Conservation (phyloP, 306 rosid species). For the Cyamopsis tetragonoloba region DNA sequence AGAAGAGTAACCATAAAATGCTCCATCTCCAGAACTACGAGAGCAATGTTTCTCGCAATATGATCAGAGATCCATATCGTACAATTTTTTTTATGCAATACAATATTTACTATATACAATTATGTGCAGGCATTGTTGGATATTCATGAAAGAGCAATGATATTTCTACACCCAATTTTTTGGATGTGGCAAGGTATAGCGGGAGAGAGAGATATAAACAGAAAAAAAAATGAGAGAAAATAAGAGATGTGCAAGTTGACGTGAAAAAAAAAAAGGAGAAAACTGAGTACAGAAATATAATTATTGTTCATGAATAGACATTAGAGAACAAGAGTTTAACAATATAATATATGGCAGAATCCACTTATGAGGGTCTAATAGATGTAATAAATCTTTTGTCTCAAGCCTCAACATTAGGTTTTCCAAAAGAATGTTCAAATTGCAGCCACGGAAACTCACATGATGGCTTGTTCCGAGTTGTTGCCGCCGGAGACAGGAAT, state of each 20-base stretch:
- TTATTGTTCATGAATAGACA: too few species aligned
- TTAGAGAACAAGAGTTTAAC: not conserved
- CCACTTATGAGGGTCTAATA: slow-evolving; percentile 1
- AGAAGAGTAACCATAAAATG: too few species aligned
- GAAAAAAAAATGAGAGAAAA: too few species aligned
- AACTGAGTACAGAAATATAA: too few species aligned
- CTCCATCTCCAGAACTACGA: too few species aligned
- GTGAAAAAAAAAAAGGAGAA: too few species aligned
- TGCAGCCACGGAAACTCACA: slow-evolving; percentile 28
- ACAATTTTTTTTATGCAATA: slow-evolving; percentile 12
- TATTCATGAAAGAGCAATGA: not conserved
- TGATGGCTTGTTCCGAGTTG: slow-evolving; percentile 17
- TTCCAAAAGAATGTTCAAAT: slow-evolving; percentile 23
- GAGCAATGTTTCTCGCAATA: too few species aligned
- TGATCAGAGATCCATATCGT: too few species aligned
- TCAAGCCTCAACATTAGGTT: slow-evolving; percentile 26
- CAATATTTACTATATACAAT: slow-evolving; percentile 46
- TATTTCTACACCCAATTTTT: too few species aligned
- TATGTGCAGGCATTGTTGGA: slow-evolving; percentile 19
- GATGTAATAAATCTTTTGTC: slow-evolving; percentile 6
- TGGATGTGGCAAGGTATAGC: too few species aligned
- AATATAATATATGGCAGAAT: not conserved
- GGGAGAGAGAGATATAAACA: too few species aligned
- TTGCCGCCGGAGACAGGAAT: slow-evolving; percentile 30
- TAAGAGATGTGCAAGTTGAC: too few species aligned